These are phyloP conservation scores for Vitis labrusca DNA, from an alignment of 164 flowering plant species.

Conservation along the genomic window DNA sequence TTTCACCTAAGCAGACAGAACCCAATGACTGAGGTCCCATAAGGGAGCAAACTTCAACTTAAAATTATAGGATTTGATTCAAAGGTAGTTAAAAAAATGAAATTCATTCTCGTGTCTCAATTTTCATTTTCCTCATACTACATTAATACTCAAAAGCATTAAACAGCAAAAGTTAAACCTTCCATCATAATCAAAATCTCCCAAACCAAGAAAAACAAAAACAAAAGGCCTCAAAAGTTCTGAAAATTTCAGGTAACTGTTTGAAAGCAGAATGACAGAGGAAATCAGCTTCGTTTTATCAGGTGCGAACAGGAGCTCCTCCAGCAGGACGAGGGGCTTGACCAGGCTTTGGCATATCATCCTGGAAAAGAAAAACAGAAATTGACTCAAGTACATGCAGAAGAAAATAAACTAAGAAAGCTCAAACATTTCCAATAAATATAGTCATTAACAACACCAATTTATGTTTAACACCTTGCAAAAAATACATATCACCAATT, in stretches of 20 bases:
- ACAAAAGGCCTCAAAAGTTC: constrained; percentile 3
- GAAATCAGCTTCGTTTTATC: not conserved
- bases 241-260: not conserved
- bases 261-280: constrained; percentile 3
- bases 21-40: no score
- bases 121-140: no score
- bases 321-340: constrained; percentile 47
- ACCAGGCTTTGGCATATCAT: constrained; percentile 58
- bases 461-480: no score
- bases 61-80: no score
- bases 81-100: no score
- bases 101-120: no score
- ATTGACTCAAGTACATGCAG: not conserved
- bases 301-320: constrained; percentile 35
- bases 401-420: not conserved
- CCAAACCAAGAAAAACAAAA: not conserved
- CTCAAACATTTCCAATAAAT: not conserved
- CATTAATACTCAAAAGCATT: no score
- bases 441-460: not conserved
- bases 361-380: constrained; percentile 31
- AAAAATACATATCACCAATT: no score
- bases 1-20: no score
- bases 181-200: not conserved
- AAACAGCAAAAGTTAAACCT: not conserved
- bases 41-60: no score